Evolutionary conservation across 768 basidiomycete genomes (phyloP), one percentile per base, ranked within the genome.

Genomic region (Floccularia luteovirens): DNA sequence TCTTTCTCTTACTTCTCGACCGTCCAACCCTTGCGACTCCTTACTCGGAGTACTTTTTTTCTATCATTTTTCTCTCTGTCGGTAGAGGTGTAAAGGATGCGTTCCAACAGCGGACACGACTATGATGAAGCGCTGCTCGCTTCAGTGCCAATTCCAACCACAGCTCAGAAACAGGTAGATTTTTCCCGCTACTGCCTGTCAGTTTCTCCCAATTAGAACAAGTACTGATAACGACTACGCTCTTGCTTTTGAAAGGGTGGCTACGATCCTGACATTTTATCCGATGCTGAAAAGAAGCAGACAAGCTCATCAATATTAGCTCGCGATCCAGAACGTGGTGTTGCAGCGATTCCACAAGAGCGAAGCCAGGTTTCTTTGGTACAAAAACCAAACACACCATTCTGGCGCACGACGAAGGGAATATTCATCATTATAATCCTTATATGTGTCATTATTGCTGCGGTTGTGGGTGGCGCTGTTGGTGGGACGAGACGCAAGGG

Each of bases 381-480:
- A 7, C 41, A 17, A 4, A 31, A 31, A 27, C 43, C 37, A 22
- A 46, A 72, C 63, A 35, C 66, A 60, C 42, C 61, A 1, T 35
- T 61, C 42, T 36, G 77, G 66, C 28, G 79, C 47, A 42, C 80
- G 64, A 69, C 49, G 17, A 70, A 67, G 20, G 74, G 74, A 4
- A 56, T 70, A 22, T 56, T 75, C 34, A 52, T 61, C 39, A 48
- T 72, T 27, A 45, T 56, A 32, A 31, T 76, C 30, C 46, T 57
- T 3, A 51, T 48, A 5, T 17, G 76, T 31, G 48, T 76, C 19
- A 44, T 76, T 34, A 47, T 80, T 27, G 77, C 61, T 0, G 77
- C 70, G 0, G 62, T 70, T 3, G 67, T 81, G 3, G 77, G 76
- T 14, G 34, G 21, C 21, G 77, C 66, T 0, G 78, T 79, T 0